These are phyloP conservation scores for Aspergillus sp. DNA, from an alignment of 2,329 filamentous ascomycete species.

Conservation along the genomic window DNA sequence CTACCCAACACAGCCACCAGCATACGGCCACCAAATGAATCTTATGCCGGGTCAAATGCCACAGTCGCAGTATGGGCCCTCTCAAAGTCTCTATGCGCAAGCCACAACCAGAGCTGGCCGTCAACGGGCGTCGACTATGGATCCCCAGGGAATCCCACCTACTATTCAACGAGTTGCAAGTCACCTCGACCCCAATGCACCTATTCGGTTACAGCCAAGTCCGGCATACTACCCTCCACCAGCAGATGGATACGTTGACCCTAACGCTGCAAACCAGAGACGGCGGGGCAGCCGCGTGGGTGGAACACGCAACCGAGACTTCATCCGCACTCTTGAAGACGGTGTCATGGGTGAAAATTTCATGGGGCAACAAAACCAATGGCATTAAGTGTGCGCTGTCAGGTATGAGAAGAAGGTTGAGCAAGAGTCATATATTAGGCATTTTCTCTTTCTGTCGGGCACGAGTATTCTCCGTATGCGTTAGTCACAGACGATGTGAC, in stretches of 20 bases:
- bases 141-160: slow-evolving; percentile 87
- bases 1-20: slow-evolving; percentile 70
- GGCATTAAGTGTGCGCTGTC: slow-evolving; percentile 50
- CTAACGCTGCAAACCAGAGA: slow-evolving; percentile 63
- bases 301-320: slow-evolving; percentile 68
- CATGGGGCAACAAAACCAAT: slow-evolving; percentile 72
- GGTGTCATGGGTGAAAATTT: slow-evolving; percentile 82
- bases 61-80: slow-evolving; percentile 65
- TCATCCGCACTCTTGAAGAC: slow-evolving; percentile 93
- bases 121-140: slow-evolving; percentile 93
- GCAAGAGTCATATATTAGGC: slow-evolving; percentile 16
- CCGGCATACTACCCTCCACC: slow-evolving; percentile 96
- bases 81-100: slow-evolving; percentile 73
- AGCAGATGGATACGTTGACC: slow-evolving; percentile 73
- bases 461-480: slow-evolving; percentile 17
- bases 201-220: slow-evolving; percentile 90
- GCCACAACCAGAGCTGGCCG: slow-evolving; percentile 74
- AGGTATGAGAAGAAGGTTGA: slow-evolving; percentile 9
- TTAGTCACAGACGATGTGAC: slow-evolving; percentile 12
- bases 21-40: slow-evolving; percentile 71
- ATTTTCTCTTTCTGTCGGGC: slow-evolving; percentile 15
- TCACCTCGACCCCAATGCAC: slow-evolving; percentile 90
- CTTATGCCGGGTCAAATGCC: slow-evolving; percentile 68
- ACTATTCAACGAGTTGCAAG: slow-evolving; percentile 93
- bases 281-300: slow-evolving; percentile 72